Evolutionary conservation across 257 asterid genomes (phyloP), one percentile per base, ranked within the genome.

Genomic region (Ajuga chamaepitys): DNA sequence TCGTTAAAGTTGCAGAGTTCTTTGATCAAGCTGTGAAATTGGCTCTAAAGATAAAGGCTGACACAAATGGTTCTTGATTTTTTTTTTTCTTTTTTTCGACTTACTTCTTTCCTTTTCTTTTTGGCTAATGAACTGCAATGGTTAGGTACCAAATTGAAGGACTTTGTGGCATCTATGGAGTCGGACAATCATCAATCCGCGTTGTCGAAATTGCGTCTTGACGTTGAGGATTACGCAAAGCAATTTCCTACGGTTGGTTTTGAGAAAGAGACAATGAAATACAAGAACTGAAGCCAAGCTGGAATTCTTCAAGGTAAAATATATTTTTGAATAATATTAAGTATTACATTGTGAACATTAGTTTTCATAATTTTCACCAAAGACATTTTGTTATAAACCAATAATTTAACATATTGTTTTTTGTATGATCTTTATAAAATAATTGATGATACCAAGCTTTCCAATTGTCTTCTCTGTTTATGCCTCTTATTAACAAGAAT

Each of bases 231-330:
- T 26, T 89, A 78, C 24, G 97, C 97, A 7, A 93, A 87, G 54
- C 96, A 89, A 69, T 93, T 93, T 32, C 95, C 99, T 9, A 93
- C 97, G 13, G 35, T 89, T 62, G 99, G 97, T 20, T 93, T 93
- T 61, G 89, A 88, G 78, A 90, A 93, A 69, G 89, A 83, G 59
- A 81, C 95, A 7, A 89, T 93, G 96, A 87, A 86, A 67, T 87
- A 80, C 85, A 93, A 80, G 74, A 63, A 86, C 50, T 87, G 79
- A 87, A 60, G 55, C 55, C 47, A 60, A 45, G 60, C 57, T 26
- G 32, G 50, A 50, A 9, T n/a, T 61, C 76, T 51, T 30, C 34
- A 11, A 68, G 73, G 77, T 74, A 71, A 54, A 46, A 21, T 67
- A 45, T 16, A 58, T 41, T 30, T 42, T 28, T 0, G n/a, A 12